Conservation (phyloP, 768 basidiomycete species). For the Chlorophyllum brunneum region DNA sequence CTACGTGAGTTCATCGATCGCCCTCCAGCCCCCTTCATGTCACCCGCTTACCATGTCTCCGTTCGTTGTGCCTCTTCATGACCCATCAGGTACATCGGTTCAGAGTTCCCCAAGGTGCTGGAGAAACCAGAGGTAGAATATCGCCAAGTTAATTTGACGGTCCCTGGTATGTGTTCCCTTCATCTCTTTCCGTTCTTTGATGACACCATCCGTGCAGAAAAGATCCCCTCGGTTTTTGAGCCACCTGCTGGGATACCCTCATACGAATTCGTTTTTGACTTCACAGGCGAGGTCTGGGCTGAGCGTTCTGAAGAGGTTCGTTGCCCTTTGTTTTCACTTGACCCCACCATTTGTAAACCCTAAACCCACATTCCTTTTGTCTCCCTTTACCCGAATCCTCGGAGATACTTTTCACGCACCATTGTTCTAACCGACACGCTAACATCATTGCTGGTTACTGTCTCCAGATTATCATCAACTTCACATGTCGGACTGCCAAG, state of each 20-base stretch:
- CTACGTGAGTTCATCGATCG: conserved; percentile 25
- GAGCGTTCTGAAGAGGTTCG: conserved; percentile 74
- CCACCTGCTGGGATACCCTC: conserved; percentile 65
- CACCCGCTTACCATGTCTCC: not conserved
- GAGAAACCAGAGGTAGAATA: conserved; percentile 72
- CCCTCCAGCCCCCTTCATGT: not conserved
- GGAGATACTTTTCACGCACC: not conserved
- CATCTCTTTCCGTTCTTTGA: conserved; percentile 10
- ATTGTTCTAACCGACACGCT: not conserved
- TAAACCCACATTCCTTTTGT: not conserved
- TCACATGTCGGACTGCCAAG: conserved; percentile 67
- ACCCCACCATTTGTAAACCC: conserved; percentile 11
- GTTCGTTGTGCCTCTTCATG: not conserved
- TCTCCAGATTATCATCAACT: conserved; percentile 68
- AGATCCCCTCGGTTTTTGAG: conserved; percentile 65
- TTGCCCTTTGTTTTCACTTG: conserved; percentile 13
- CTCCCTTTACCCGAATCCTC: not conserved
- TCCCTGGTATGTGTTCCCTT: conserved; percentile 45
- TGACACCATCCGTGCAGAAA: conserved; percentile 37
- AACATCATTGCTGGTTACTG: not conserved
- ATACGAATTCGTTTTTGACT: conserved; percentile 82
- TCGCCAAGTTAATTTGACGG: conserved; percentile 75
- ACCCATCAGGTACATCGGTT: conserved; percentile 63
- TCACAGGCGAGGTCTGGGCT: conserved; percentile 73
- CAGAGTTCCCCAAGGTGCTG: conserved; percentile 70